Percentiles rank a stretch among this genome's conserved stretches.
These are phyloP conservation scores for Epichloe baconii DNA, from an alignment of 2,329 filamentous ascomycete species.

Conservation along the genomic window DNA sequence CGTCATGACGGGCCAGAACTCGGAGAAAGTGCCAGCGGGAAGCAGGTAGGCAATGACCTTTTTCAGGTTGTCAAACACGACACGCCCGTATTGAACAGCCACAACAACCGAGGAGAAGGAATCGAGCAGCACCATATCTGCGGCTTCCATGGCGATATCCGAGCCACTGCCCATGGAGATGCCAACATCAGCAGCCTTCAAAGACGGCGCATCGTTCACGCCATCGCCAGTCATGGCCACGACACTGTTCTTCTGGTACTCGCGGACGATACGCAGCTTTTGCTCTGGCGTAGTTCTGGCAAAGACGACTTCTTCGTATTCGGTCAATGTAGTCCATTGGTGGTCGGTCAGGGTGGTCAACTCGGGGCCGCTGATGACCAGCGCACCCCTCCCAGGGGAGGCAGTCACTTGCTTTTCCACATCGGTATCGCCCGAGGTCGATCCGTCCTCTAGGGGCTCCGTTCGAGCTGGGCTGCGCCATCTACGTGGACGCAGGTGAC, in stretches of 20 bases:
- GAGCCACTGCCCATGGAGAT: slow-evolving; percentile 72
- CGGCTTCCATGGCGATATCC: slow-evolving; percentile 70
- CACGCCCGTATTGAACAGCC: slow-evolving; percentile 57
- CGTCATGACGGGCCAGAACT: slow-evolving; percentile 65
- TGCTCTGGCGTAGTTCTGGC: slow-evolving; percentile 66
- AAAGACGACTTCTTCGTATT: slow-evolving; percentile 61
- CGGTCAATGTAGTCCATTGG: slow-evolving; percentile 54
- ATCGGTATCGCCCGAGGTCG: slow-evolving; percentile 9
- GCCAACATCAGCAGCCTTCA: slow-evolving; percentile 68
- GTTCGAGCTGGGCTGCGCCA: slow-evolving; percentile 36
- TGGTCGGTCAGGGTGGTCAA: slow-evolving; percentile 50
- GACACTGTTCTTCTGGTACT: slow-evolving; percentile 53
- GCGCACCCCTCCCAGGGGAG: slow-evolving; percentile 25
- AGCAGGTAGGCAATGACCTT: slow-evolving; percentile 60
- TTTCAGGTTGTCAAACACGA: slow-evolving; percentile 70
- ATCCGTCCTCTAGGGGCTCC: slow-evolving; percentile 11
- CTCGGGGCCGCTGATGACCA: slow-evolving; percentile 53
- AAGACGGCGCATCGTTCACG: slow-evolving; percentile 73
- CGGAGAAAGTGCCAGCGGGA: slow-evolving; percentile 59
- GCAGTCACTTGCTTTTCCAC: slow-evolving; percentile 11
- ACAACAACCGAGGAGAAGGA: slow-evolving; percentile 60
- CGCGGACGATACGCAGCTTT: slow-evolving; percentile 66
- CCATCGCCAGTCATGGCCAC: slow-evolving; percentile 81
- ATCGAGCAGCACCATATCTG: slow-evolving; percentile 70
- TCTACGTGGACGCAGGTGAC: slow-evolving; percentile 44